Evolutionary conservation across 1,284 basidiomycete species (phyloP).

Genomic region (Pseudozyma thailandica): DNA sequence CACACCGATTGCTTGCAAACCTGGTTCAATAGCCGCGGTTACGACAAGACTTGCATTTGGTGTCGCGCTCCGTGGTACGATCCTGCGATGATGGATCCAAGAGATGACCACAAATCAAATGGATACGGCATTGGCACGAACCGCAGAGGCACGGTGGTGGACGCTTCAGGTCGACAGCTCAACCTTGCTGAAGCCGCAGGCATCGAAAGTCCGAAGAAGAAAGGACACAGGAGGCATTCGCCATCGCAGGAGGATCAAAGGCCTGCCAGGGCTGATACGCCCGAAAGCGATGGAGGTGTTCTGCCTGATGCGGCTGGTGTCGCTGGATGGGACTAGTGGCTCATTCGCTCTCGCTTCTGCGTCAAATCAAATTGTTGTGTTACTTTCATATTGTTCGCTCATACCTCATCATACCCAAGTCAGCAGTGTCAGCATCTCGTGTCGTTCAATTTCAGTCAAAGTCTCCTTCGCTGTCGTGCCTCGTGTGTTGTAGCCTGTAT

Average conservation of each 20-base stretch:
- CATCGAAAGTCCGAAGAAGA: conserved; percentile 8
- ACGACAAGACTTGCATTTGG: conserved; percentile 38
- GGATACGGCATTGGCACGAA: conserved; percentile 37
- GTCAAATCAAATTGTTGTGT: not conserved
- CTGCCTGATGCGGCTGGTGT: not conserved
- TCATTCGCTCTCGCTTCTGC: not conserved
- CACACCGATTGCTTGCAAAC: conserved; percentile 42
- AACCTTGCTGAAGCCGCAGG: conserved; percentile 37
- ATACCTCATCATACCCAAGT: not conserved
- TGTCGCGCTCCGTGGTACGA: conserved; percentile 38
- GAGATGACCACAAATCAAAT: not conserved
- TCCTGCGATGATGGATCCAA: not conserved
- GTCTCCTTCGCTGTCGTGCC: too few relatives aligned
- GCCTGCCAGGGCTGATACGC: not conserved
- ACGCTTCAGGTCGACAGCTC: conserved; percentile 24
- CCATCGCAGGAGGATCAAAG: too few relatives aligned
- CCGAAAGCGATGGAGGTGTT: not conserved
- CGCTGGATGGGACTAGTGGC: too few relatives aligned
- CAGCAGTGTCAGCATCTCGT: not conserved
- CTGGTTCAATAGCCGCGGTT: conserved; percentile 35
- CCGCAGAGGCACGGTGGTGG: conserved; percentile 21
- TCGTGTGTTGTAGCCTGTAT: too few relatives aligned
- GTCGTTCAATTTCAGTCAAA: too few relatives aligned
- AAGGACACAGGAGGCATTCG: not conserved
- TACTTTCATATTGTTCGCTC: not conserved